Evolutionary conservation across 176 grass and related monocot species (phyloP).

Genomic region (Chrysopogon serrulatus): DNA sequence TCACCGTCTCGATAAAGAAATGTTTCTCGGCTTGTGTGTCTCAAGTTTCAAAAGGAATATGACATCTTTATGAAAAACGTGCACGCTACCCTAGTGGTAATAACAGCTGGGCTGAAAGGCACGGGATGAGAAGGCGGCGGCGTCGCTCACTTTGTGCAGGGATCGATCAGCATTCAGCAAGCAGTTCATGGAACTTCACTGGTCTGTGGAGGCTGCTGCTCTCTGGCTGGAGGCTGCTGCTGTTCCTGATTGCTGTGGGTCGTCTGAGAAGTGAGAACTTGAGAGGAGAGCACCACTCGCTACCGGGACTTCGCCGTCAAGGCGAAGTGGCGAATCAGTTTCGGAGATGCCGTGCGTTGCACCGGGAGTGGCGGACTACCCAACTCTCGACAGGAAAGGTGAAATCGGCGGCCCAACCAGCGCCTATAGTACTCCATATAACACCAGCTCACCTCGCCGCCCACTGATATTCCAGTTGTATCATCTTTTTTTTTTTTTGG

Average conservation of each 20-base stretch:
- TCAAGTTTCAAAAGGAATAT: neutral
- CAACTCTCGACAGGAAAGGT: neutral
- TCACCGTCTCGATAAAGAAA: neutral
- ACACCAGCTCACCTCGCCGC: neutral
- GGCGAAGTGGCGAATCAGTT: neutral
- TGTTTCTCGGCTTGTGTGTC: neutral
- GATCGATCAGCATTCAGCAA: too few relatives aligned
- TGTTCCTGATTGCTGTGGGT: neutral
- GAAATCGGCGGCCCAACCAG: neutral
- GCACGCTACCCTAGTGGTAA: neutral
- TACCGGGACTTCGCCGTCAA: neutral
- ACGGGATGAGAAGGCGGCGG: neutral
- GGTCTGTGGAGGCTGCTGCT: neutral
- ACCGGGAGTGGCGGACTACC: neutral
- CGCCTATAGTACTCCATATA: neutral
- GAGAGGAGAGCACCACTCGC: neutral
- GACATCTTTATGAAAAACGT: neutral
- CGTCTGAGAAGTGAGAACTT: neutral
- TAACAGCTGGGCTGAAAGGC: conserved; percentile 23
- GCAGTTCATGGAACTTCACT: neutral
- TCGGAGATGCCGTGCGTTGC: neutral
- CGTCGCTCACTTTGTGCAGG: neutral
- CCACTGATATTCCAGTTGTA: neutral
- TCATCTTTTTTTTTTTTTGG: neutral
- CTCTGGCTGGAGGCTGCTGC: neutral